Conservation (phyloP, 164 flowering plant species). For the Piper betle region DNA sequence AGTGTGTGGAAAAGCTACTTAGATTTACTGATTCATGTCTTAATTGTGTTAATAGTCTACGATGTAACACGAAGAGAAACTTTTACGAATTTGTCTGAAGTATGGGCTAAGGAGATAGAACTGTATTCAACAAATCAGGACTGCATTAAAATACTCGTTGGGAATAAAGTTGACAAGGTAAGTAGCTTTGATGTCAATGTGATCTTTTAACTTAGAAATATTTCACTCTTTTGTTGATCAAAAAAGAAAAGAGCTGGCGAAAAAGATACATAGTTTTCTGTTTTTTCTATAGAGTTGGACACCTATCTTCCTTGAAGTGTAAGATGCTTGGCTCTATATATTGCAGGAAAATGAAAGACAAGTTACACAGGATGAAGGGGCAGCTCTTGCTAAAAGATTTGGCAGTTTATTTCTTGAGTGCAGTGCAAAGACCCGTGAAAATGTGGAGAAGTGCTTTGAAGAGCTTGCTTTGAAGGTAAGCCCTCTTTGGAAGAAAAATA, state of each 20-base stretch:
- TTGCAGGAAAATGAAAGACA: conserved; percentile 65
- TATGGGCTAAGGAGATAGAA: conserved; percentile 76
- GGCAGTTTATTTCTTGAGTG: conserved; percentile 68
- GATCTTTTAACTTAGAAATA: no score
- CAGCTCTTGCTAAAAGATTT: conserved; percentile 58
- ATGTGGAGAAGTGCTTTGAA: conserved; percentile 61
- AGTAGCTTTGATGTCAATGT: neutral
- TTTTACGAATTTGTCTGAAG: conserved; percentile 52
- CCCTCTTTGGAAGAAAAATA: neutral
- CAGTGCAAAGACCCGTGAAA: conserved; percentile 71
- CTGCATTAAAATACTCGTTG: conserved; percentile 74
- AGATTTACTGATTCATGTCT: no score
- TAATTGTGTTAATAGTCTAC: conserved; percentile 30
- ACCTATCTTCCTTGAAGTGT: neutral
- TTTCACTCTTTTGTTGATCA: neutral
- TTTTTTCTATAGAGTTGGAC: neutral
- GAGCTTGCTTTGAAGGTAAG: conserved; percentile 65
- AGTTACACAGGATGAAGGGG: conserved; percentile 74
- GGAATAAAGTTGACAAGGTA: conserved; percentile 89
- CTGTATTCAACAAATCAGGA: conserved; percentile 62
- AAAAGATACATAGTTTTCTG: neutral
- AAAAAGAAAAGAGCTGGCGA: no score
- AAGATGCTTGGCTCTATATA: neutral
- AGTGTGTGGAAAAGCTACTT: no score
- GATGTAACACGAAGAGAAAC: conserved; percentile 83